Evolutionary conservation across 2,329 filamentous ascomycete species (phyloP).

Genomic region (Pyricularia pennisetigena): DNA sequence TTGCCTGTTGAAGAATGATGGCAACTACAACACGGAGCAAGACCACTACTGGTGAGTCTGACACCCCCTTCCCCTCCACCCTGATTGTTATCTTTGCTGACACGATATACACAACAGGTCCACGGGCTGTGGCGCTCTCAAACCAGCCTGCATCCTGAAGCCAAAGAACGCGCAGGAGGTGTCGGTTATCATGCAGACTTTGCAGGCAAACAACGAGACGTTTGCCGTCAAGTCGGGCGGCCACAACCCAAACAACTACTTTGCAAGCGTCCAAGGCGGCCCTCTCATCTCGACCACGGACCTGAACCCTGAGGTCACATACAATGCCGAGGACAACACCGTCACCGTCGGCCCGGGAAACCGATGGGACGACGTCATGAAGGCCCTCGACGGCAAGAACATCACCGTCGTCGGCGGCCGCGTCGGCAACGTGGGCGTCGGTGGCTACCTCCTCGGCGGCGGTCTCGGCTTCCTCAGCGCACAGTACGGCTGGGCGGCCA

Average conservation of each 20-base stretch:
- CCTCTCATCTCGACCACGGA: conserved; percentile 32
- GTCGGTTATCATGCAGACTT: conserved; percentile 8
- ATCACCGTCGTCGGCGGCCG: conserved; percentile 24
- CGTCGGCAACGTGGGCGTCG: conserved; percentile 23
- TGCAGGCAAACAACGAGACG: conserved; percentile 12
- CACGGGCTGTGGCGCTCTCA: conserved; percentile 11
- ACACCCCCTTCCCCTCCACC: background rate
- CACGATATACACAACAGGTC: conserved; percentile 11
- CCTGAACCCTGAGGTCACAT: conserved; percentile 22
- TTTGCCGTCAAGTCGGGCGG: conserved; percentile 41
- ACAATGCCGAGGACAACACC: conserved; percentile 21
- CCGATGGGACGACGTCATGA: conserved; percentile 27
- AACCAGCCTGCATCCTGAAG: conserved; percentile 13
- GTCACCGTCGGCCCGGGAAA: conserved; percentile 24
- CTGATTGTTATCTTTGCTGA: background rate
- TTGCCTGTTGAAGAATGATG: background rate
- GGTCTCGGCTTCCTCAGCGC: conserved; percentile 21
- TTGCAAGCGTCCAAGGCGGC: conserved; percentile 29
- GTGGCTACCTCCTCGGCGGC: conserved; percentile 24
- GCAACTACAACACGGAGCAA: background rate
- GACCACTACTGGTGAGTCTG: background rate
- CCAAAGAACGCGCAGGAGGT: conserved; percentile 12
- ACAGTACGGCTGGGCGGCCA: conserved; percentile 25
- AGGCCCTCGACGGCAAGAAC: conserved; percentile 19
- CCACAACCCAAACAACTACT: conserved; percentile 33